Conservation (phyloP, 2,329 filamentous ascomycete genomes). For the Atkinsonella texensis region DNA sequence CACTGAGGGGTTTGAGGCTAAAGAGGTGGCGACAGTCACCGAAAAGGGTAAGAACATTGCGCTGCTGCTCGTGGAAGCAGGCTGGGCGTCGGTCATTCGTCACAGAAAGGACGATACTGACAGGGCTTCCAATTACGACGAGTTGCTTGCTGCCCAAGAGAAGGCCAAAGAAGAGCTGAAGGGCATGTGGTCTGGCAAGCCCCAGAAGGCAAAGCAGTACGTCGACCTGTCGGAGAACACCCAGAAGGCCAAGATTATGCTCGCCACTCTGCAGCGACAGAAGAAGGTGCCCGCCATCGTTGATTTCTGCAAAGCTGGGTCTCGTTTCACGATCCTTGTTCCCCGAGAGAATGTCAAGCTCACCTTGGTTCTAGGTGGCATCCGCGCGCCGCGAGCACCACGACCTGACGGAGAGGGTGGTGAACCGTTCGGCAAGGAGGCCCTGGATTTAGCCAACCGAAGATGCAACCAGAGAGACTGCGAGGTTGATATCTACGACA, state of each 20-base stretch:
- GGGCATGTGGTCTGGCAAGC: constrained; percentile 90
- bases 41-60: constrained; percentile 80
- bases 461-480: constrained; percentile 90
- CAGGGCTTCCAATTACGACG: constrained; percentile 86
- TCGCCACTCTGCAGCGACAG: constrained; percentile 76
- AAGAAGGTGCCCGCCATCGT: constrained; percentile 88
- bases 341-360: constrained; percentile 90
- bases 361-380: constrained; percentile 86
- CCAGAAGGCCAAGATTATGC: constrained; percentile 91
- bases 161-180: constrained; percentile 77
- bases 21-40: constrained; percentile 83
- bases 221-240: constrained; percentile 83
- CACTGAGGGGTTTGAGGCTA: constrained; percentile 81
- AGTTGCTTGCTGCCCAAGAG: constrained; percentile 69
- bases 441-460: constrained; percentile 78
- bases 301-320: constrained; percentile 96
- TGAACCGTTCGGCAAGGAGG: constrained; percentile 92
- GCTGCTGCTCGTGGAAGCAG: constrained; percentile 75
- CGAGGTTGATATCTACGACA: constrained; percentile 87
- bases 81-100: constrained; percentile 86
- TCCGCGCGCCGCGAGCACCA: constrained; percentile 79
- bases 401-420: constrained; percentile 62
- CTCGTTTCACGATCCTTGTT: constrained; percentile 82
- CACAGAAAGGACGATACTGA: constrained; percentile 93
- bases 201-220: constrained; percentile 70